Evolutionary conservation across 306 rosid species (phyloP).

Genomic region (Arachis stenosperma): DNA sequence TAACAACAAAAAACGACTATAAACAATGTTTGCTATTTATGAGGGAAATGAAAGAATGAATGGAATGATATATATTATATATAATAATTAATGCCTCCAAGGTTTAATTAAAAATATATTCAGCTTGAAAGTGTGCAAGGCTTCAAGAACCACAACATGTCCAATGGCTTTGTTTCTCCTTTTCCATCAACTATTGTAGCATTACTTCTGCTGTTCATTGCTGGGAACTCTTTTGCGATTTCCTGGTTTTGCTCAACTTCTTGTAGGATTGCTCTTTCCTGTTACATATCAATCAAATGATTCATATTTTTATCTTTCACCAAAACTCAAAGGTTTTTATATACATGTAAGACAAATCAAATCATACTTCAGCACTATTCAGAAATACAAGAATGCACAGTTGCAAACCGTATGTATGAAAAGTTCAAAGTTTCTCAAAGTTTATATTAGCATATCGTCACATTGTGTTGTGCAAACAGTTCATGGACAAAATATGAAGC

Average conservation of each 20-base stretch:
- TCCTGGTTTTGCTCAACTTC: conserved; percentile 59
- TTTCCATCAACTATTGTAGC: conserved; percentile 54
- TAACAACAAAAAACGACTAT: conserved; percentile 24
- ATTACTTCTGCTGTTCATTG: conserved; percentile 50
- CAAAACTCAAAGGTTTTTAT: too few relatives aligned
- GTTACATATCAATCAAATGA: not conserved
- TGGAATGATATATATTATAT: not conserved
- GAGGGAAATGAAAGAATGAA: conserved; percentile 58
- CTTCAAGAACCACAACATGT: conserved; percentile 92
- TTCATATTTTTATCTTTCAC: too few relatives aligned
- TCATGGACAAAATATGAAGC: too few relatives aligned
- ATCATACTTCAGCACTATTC: too few relatives aligned
- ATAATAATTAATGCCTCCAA: not conserved
- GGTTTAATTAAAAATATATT: conserved; percentile 13
- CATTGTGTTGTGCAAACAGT: too few relatives aligned
- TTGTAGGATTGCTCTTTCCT: conserved; percentile 72
- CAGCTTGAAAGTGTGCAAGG: conserved; percentile 80
- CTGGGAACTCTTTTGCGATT: conserved; percentile 39
- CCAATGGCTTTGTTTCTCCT: conserved; percentile 77
- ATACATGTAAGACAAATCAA: too few relatives aligned
- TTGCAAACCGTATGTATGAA: too few relatives aligned
- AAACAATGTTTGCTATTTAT: conserved; percentile 21
- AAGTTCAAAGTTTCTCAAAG: too few relatives aligned
- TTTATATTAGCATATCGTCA: too few relatives aligned
- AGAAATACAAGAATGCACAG: too few relatives aligned